These are phyloP conservation scores for Globisporangium camurandrum DNA, from an alignment of 352 stramenopile species.

Conservation along the genomic window DNA sequence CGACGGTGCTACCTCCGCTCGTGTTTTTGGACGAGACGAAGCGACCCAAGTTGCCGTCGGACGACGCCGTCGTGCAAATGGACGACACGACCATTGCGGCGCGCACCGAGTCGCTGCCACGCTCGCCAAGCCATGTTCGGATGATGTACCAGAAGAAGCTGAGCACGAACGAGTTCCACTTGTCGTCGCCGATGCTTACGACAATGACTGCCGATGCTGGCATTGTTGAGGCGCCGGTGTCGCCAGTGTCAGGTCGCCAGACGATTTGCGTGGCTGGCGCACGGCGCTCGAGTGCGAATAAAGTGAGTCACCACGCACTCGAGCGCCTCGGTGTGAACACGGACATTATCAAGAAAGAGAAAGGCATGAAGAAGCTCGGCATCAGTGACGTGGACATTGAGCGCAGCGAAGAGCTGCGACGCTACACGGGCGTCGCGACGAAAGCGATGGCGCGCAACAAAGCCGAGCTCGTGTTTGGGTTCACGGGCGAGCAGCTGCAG, in stretches of 20 bases:
- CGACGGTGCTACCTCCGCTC: constrained; percentile 6
- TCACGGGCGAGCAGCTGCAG: constrained; percentile 51
- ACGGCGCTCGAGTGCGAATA: constrained; percentile 20
- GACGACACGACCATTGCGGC: not conserved
- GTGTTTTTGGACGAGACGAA: constrained; percentile 11
- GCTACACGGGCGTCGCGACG: constrained; percentile 37
- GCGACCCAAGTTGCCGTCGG: not conserved
- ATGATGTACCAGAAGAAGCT: constrained; percentile 9
- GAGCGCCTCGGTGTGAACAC: constrained; percentile 51
- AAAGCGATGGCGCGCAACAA: constrained; percentile 25
- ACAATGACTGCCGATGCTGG: not conserved
- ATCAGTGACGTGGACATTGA: constrained; percentile 59
- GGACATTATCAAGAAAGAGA: constrained; percentile 63
- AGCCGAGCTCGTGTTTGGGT: constrained; percentile 55
- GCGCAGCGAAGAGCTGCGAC: constrained; percentile 40
- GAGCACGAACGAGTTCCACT: constrained; percentile 5
- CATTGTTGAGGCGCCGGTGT: too few relatives aligned
- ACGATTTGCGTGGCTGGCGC: not conserved
- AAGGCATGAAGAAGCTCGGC: constrained; percentile 69
- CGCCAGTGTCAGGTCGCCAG: constrained; percentile 3
- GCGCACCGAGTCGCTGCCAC: not conserved
- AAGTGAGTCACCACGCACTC: constrained; percentile 39
- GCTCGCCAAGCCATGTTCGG: not conserved
- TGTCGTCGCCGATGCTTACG: constrained; percentile 6
- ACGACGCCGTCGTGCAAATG: constrained; percentile 5